These are phyloP conservation scores for Boletus rex-veris DNA, from an alignment of 768 basidiomycete genomes.

Conservation along the genomic window DNA sequence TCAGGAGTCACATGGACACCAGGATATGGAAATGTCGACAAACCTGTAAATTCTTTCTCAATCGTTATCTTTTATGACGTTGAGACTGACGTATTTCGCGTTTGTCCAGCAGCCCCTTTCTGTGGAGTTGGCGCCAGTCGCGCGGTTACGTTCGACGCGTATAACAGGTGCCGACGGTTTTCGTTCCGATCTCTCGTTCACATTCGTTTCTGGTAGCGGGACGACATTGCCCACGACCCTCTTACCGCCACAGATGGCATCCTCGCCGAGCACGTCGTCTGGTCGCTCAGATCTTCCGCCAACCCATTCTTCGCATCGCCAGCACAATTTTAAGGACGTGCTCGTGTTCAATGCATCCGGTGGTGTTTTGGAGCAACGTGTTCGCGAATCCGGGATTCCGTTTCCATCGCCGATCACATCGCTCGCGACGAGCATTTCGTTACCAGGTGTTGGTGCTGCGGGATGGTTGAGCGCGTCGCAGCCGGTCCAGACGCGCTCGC, in stretches of 20 bases:
- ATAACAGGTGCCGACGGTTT: conserved; percentile 26
- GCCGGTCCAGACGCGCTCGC: conserved; percentile 15
- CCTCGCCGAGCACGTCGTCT: conserved; percentile 27
- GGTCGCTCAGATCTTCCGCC: conserved; percentile 28
- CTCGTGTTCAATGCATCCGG: conserved; percentile 64
- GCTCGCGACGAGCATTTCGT: conserved; percentile 52
- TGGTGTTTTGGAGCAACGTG: conserved; percentile 45
- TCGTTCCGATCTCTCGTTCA: conserved; percentile 49
- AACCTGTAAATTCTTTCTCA: conserved; percentile 36
- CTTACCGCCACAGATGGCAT: conserved; percentile 26
- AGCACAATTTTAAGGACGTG: conserved; percentile 59
- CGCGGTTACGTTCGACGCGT: conserved; percentile 45
- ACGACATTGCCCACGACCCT: conserved; percentile 38
- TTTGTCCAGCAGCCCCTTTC: conserved; percentile 45
- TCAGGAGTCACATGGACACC: conserved; percentile 56
- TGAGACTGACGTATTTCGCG: not conserved
- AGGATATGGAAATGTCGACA: conserved; percentile 54
- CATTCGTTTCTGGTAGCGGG: conserved; percentile 42
- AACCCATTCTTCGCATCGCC: conserved; percentile 29
- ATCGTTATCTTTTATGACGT: not conserved
- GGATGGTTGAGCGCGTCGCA: conserved; percentile 35
- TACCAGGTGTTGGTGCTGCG: conserved; percentile 51
- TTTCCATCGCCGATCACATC: conserved; percentile 25
- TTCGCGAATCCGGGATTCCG: conserved; percentile 21
- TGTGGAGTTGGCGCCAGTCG: conserved; percentile 54